Evolutionary conservation across 345 rosid species (phyloP).

Genomic region (Euphorbia lathyris): DNA sequence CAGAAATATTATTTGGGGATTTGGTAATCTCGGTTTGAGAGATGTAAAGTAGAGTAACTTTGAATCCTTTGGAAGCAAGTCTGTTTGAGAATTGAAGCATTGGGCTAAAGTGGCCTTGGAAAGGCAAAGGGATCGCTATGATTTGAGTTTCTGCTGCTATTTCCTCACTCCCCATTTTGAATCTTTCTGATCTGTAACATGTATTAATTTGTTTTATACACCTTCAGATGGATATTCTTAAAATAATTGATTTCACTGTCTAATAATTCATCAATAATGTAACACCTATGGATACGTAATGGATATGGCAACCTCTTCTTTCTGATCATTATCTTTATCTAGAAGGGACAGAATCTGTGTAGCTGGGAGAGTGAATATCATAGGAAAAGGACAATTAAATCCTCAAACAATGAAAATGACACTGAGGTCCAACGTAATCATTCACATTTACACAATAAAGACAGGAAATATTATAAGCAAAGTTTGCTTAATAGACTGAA

Average conservation of each 20-base stretch:
- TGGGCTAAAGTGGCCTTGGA: constrained; percentile 12
- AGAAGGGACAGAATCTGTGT: background rate
- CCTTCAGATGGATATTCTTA: no score
- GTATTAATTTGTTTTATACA: no score
- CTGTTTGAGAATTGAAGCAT: constrained; percentile 11
- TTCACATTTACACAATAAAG: no score
- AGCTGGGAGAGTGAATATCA: background rate
- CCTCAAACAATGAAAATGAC: no score
- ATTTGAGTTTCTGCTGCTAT: background rate
- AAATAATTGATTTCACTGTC: no score
- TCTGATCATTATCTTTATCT: background rate
- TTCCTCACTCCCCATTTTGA: background rate
- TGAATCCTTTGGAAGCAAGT: constrained; percentile 10
- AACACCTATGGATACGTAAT: no score
- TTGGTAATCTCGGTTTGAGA: background rate
- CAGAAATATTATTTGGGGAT: background rate
- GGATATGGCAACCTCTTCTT: no score
- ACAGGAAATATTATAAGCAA: no score
- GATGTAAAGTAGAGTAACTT: background rate
- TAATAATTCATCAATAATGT: no score
- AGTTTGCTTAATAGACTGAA: no score
- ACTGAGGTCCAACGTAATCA: no score
- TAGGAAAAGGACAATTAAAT: background rate
- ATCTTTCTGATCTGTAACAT: background rate
- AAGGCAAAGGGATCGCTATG: background rate